Base-by-base conservation (phyloP, 2,329 filamentous ascomycete species). In the Ophiostoma tasmaniense region DNA sequence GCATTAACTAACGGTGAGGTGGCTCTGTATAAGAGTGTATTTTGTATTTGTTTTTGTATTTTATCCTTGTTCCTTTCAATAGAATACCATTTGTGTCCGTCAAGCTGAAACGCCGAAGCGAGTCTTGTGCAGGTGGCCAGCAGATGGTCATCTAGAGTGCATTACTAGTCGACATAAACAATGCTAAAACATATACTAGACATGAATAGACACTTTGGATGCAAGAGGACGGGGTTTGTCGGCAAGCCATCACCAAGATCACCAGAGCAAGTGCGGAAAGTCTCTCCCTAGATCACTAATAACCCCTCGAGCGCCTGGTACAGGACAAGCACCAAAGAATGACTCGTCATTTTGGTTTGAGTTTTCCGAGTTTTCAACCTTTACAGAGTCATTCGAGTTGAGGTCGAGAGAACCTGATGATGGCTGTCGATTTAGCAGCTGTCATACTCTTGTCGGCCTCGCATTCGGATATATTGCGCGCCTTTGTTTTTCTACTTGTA, bases 401-500 rank as follows among this genome's bases (percentile, higher is more conserved):
- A n/a, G n/a, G n/a, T n/a, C n/a, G n/a, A n/a, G n/a, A 42, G 14
- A 42, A 13, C 14, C 39, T 42, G 7, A 13, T 13, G 42, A 45
- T 45, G 42, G 42, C 42, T 45, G 42, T 20, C 42, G 42, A n/a
- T 7, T 45, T 42, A 42, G 39, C 17, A 45, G 42, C 14, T 45
- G 42, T 17, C 20, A 20, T 4, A 45, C 17, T 20, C 42, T 45
- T 45, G 14, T 20, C 14, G 42, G 42, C 50, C 50, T 55, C 55
- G 8, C 30, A 25, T 30, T 28, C 2, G n/a, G 25, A 25, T 30
- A 20, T 61, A 61, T 61, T 61, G 52, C 25, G 52, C 52, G 52
- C 52, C 52, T 61, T 55, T 30, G 55, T 61, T 61, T 61, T 61
- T 61, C 55, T 61, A 61, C 55, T 61, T 61, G 10, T 35, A 67